Evolutionary conservation across 495 filamentous ascomycete species (phyloP).

Genomic region (Neurospora sp.): DNA sequence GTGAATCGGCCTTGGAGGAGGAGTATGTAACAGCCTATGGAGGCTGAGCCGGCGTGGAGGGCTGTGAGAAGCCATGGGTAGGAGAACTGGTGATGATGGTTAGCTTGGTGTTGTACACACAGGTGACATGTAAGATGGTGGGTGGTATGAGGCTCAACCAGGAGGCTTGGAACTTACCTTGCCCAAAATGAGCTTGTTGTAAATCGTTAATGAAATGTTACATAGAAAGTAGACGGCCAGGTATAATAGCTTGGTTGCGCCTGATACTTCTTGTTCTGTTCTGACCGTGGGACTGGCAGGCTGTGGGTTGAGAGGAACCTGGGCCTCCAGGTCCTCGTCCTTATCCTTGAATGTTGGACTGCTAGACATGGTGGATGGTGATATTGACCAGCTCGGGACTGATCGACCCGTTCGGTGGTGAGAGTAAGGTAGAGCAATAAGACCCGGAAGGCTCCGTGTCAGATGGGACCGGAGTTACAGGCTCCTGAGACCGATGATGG

Average conservation of each 20-base stretch:
- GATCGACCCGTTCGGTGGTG: background rate
- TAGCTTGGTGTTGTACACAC: background rate
- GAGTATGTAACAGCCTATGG: conserved; percentile 40
- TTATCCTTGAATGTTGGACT: conserved; percentile 3
- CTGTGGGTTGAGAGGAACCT: conserved; percentile 2
- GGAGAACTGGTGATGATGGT: conserved; percentile 24
- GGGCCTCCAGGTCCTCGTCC: conserved; percentile 14
- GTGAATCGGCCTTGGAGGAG: conserved; percentile 35
- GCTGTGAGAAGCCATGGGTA: conserved; percentile 49
- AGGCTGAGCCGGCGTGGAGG: conserved; percentile 39
- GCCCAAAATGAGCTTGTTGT: conserved; percentile 44
- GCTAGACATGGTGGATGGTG: background rate
- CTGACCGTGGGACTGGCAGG: conserved; percentile 1
- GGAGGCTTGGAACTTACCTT: conserved; percentile 24
- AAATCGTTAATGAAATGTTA: conserved; percentile 43
- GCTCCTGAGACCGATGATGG: background rate
- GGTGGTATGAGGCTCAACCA: background rate
- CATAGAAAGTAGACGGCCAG: conserved; percentile 40
- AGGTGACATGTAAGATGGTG: background rate
- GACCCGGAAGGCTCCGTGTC: background rate
- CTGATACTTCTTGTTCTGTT: conserved; percentile 20
- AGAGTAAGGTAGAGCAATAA: background rate
- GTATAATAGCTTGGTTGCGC: conserved; percentile 30
- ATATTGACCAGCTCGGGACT: background rate
- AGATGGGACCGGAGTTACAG: background rate